Evolutionary conservation across 2,329 filamentous ascomycete species (phyloP), one percentile per base, ranked within the genome.

Genomic region (Ophiostoma australiae): DNA sequence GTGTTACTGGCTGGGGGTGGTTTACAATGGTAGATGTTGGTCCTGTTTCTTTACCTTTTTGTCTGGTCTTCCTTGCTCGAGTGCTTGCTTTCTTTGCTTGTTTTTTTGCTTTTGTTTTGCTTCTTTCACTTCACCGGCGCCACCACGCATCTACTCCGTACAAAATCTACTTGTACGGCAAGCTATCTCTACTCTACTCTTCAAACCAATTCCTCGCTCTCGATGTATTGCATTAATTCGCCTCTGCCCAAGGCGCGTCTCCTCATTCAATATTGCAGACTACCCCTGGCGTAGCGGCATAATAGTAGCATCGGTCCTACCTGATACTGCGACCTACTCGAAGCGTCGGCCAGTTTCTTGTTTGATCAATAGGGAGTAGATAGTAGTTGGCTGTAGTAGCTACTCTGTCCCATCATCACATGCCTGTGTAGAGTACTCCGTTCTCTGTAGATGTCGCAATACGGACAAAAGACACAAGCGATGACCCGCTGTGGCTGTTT

Each of bases 221-320:
- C n/a, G n/a, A n/a, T n/a, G n/a, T n/a, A 13, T 4, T n/a, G n/a
- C 17, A 39, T 6, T 48, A n/a, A 3, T 48, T 48, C 17, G 44
- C 44, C 44, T 48, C 20, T 48, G 15, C 44, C 37, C 37, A 10
- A 39, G 10, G 10, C 37, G 37, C 44, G 5, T 48, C 20, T 48
- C 44, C 20, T 48, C 44, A 58, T 27, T 58, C 23, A 27, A 58
- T 58, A 58, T 58, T 58, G 3, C 52, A 27, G 52, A 58, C n/a
- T 58, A 58, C 52, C 52, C 52, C 52, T 58, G 52, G 31, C 52
- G 52, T 48, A 58, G n/a, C n/a, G 23, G 52, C 52, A 27, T 58
- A 58, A 58, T 27, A 17, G 52, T 31, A 58, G 52, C n/a, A 58
- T 27, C 52, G 13, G 52, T 27, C 52, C 10, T 27, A 31, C 52